Evolutionary conservation across 345 rosid species (phyloP).

Genomic region (Gossypium rotundifolium): DNA sequence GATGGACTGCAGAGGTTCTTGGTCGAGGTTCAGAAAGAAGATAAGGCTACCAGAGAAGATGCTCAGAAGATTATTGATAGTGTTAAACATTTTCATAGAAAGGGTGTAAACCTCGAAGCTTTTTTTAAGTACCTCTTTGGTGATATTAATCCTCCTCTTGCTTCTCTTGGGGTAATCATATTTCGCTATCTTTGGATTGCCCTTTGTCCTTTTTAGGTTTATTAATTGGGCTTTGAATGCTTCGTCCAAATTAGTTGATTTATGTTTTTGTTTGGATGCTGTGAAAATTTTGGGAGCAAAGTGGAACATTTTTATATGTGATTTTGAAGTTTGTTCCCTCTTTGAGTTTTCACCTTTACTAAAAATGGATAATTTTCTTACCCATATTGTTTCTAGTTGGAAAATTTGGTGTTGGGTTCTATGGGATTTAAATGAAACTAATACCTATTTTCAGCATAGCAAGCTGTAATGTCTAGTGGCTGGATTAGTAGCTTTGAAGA

Average conservation of each 20-base stretch:
- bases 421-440: neutral
- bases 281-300: neutral
- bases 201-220: neutral
- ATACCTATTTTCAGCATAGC: neutral
- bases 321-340: neutral
- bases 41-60: conserved; percentile 45
- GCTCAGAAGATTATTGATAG: conserved; percentile 54
- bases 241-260: neutral
- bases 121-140: conserved; percentile 66
- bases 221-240: neutral
- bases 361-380: neutral
- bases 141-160: conserved; percentile 48
- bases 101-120: conserved; percentile 50
- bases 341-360: neutral
- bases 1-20: conserved; percentile 53
- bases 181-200: neutral
- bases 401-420: neutral
- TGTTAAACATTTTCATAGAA: conserved; percentile 45
- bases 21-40: conserved; percentile 54
- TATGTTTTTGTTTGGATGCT: neutral
- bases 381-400: neutral
- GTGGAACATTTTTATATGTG: neutral
- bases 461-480: neutral
- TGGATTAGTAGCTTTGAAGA: neutral
- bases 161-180: conserved; percentile 35